Evolutionary conservation across 805 yeast species (phyloP).

Genomic region (Komagataella populi): DNA sequence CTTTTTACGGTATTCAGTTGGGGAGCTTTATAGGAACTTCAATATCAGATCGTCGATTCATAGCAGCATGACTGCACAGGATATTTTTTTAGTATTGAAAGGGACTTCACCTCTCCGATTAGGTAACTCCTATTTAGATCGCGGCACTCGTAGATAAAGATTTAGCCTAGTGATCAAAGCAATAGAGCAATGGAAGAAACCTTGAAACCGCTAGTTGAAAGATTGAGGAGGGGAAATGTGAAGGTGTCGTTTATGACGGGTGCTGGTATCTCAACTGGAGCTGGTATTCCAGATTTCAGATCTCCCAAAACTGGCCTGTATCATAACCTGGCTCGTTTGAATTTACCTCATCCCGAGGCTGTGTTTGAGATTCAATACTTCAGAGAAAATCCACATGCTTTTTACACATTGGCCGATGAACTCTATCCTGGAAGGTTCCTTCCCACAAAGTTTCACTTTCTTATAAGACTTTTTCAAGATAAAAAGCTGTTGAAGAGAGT

Average conservation of each 20-base stretch:
- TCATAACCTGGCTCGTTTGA: conserved; percentile 57
- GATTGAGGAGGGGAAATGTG: conserved; percentile 10
- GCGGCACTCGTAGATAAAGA: background rate
- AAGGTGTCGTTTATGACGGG: conserved; percentile 66
- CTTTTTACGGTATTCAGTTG: too few relatives aligned
- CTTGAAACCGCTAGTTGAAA: conserved; percentile 10
- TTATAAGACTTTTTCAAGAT: conserved; percentile 55
- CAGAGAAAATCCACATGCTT: conserved; percentile 64
- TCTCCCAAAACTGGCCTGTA: conserved; percentile 85
- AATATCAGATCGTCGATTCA: too few relatives aligned
- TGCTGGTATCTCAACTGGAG: conserved; percentile 88
- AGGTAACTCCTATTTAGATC: background rate
- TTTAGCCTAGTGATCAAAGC: background rate
- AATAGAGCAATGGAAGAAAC: conserved; percentile 10
- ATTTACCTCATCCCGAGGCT: conserved; percentile 89
- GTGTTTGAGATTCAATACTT: conserved; percentile 86
- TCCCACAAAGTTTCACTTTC: conserved; percentile 73
- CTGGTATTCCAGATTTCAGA: conserved; percentile 93
- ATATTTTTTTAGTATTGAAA: too few relatives aligned
- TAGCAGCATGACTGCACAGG: too few relatives aligned
- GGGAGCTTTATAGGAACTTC: too few relatives aligned
- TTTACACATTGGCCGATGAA: conserved; percentile 73
- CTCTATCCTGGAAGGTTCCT: conserved; percentile 77
- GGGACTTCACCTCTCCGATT: background rate
- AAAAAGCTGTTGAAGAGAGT: conserved; percentile 50